Percentiles rank a stretch among this genome's conserved stretches.
Evolutionary conservation across 768 basidiomycete genomes (phyloP).

Genomic region (Mycena indigotica): DNA sequence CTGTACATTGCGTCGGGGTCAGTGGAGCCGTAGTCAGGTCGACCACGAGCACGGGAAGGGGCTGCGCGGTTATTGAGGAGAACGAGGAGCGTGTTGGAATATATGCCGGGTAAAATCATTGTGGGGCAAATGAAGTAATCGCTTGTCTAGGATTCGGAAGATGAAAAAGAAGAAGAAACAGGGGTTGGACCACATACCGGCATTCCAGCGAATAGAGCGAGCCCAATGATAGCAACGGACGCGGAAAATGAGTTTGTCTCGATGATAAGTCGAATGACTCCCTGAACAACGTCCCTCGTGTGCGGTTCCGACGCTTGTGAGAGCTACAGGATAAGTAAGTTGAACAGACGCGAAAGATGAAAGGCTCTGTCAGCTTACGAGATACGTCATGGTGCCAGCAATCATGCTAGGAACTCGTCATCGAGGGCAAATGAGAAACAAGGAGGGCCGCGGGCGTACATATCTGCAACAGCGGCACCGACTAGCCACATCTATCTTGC

Average conservation of each 20-base stretch:
- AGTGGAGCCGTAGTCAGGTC: background rate
- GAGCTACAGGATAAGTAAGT: background rate
- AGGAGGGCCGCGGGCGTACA: no score
- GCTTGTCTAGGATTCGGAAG: background rate
- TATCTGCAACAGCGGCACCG: slow-evolving; percentile 26
- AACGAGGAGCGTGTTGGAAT: slow-evolving; percentile 29
- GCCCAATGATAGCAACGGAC: slow-evolving; percentile 16
- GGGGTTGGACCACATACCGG: slow-evolving; percentile 1
- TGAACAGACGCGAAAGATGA: background rate
- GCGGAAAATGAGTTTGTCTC: slow-evolving; percentile 27
- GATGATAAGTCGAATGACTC: slow-evolving; percentile 27
- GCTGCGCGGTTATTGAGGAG: slow-evolving; percentile 28
- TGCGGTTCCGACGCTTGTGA: slow-evolving; percentile 5
- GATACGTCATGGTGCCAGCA: slow-evolving; percentile 23
- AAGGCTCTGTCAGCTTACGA: slow-evolving; percentile 16
- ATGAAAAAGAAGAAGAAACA: background rate
- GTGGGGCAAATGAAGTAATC: slow-evolving; percentile 20
- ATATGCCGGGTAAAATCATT: background rate
- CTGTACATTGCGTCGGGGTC: background rate
- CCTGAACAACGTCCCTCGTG: slow-evolving; percentile 13
- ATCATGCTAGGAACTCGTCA: no score
- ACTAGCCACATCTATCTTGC: slow-evolving; percentile 27
- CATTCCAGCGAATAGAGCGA: slow-evolving; percentile 11
- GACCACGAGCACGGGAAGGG: slow-evolving; percentile 2
- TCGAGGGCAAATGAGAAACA: no score